Conservation (phyloP, 2,329 filamentous ascomycete species). For the Trichothecium roseum region DNA sequence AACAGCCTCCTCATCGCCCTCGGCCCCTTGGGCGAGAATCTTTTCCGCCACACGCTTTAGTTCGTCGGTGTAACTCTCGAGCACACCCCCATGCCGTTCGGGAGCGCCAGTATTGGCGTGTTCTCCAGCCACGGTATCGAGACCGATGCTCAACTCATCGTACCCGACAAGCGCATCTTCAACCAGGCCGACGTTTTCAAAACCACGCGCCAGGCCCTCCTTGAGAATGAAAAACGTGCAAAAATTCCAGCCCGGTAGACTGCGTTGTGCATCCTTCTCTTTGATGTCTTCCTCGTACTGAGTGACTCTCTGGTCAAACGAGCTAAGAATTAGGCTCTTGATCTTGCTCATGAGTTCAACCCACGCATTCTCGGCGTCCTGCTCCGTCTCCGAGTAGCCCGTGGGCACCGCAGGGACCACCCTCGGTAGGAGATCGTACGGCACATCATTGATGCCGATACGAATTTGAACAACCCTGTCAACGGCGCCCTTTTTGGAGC, state of each 20-base stretch:
- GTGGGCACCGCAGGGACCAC: constrained; percentile 53
- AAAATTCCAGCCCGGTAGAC: constrained; percentile 93
- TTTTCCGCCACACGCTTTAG: constrained; percentile 50
- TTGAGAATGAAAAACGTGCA: constrained; percentile 98
- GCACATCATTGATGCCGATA: constrained; percentile 59
- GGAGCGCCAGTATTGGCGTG: constrained; percentile 49
- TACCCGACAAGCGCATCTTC: constrained; percentile 94
- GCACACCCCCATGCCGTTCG: constrained; percentile 59
- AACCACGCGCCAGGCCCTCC: constrained; percentile 83
- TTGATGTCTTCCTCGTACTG: constrained; percentile 98
- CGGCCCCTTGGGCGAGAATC: constrained; percentile 29
- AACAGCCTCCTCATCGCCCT: constrained; percentile 31
- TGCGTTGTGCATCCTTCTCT: constrained; percentile 81
- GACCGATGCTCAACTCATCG: constrained; percentile 80
- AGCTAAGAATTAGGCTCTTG: constrained; percentile 75
- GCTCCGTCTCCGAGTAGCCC: constrained; percentile 58
- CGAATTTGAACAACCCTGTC: constrained; percentile 82
- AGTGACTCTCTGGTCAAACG: constrained; percentile 80
- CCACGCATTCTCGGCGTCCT: constrained; percentile 76
- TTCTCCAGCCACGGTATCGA: constrained; percentile 74
- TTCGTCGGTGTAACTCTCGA: constrained; percentile 65
- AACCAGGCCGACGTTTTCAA: constrained; percentile 90
- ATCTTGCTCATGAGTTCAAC: constrained; percentile 75
- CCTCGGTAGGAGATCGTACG: constrained; percentile 52
- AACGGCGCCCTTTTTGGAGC: constrained; percentile 53